A percentile compares a stretch with the other conserved stretches of the same genome.
phyloP scores from a whole-genome alignment of 2,329 filamentous ascomycete genomes.

The Chaetoscypha palmicola region DNA sequence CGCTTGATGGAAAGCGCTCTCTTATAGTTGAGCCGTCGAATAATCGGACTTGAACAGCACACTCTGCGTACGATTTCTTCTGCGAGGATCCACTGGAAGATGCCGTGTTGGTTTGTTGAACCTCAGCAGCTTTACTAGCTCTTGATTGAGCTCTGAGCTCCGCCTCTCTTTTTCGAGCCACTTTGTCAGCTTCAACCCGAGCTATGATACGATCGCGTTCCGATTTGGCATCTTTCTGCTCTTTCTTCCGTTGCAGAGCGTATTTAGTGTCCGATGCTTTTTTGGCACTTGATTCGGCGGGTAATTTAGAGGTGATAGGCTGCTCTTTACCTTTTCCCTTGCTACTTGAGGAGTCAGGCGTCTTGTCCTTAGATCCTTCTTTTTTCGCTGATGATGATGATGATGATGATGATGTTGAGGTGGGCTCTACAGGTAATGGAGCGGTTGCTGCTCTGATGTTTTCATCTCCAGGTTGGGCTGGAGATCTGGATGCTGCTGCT shows the following conservation, averaged over 20 bases:
- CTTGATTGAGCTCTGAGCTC: conserved; percentile 39
- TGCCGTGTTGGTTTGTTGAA: conserved; percentile 16
- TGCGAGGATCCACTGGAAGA: conserved; percentile 2
- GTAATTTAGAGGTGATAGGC: background rate
- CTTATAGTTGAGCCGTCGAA: conserved; percentile 80
- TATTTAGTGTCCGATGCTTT: conserved; percentile 37
- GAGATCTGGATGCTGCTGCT: conserved; percentile 1
- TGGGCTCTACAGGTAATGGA: background rate
- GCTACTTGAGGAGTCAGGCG: background rate
- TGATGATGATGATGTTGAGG: background rate
- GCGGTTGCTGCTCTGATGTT: conserved; percentile 3
- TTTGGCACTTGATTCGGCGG: conserved; percentile 19
- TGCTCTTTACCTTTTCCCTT: conserved; percentile 20
- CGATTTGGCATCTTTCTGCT: conserved; percentile 57
- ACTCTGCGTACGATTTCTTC: conserved; percentile 30
- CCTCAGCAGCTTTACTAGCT: conserved; percentile 20
- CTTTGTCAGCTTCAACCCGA: conserved; percentile 71
- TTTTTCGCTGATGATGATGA: background rate
- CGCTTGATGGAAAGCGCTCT: conserved; percentile 57
- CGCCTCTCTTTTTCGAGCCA: conserved; percentile 53
- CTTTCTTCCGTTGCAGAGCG: conserved; percentile 49
- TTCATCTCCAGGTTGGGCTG: background rate
- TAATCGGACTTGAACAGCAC: conserved; percentile 69
- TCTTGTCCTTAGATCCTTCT: conserved; percentile 16
- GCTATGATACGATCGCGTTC: conserved; percentile 66